Evolutionary conservation across 1,284 basidiomycete species (phyloP), one percentile per base, ranked within the genome.

Genomic region (Marasmius sp.): DNA sequence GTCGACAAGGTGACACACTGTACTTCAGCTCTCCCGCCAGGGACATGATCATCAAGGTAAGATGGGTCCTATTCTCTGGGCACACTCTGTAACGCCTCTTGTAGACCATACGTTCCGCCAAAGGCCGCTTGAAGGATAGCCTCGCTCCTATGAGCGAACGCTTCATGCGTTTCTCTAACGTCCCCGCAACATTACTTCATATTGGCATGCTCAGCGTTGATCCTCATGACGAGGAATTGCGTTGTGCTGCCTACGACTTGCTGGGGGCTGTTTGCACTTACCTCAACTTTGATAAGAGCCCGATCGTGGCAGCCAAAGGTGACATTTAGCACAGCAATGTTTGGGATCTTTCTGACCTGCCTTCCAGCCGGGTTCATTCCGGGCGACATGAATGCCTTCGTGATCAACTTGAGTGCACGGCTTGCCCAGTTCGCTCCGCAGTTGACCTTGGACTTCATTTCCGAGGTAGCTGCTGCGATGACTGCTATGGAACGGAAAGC

Each of bases 391-490:
- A 79, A 83, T 39, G 75, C 84, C 1, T 92, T 92, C 65, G 82
- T 89, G 16, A 74, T 79, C 14, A 80, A 82, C 61, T 74, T 95
- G 45, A 94, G 92, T 72, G 87, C 89, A 64, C 83, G 83, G 41
- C 77, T 96, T 9, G 87, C 94, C 0, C 77, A 78, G 1, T 88
- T 89, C 67, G 86, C 85, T 8, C 92, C 94, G 10, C 85, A 93
- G 36, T 77, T 95, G 50, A 95, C 94, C 0, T 79, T 96, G 20
- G 93, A 95, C 72, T 93, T 96, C 75, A 79, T 96, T 60, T 86
- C 87, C 20, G 94, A 95, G 75, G 91, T 95, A 55, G 85, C 86
- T 34, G 82, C 86, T 0, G 86, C 87, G 16, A 85, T 94, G 74
- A 80, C 84, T 4, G 81, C 84, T 33, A 84, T 92, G 73, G 82